Evolutionary conservation across 2,329 filamentous ascomycete species (phyloP).

Genomic region (Fusarium camptoceras): DNA sequence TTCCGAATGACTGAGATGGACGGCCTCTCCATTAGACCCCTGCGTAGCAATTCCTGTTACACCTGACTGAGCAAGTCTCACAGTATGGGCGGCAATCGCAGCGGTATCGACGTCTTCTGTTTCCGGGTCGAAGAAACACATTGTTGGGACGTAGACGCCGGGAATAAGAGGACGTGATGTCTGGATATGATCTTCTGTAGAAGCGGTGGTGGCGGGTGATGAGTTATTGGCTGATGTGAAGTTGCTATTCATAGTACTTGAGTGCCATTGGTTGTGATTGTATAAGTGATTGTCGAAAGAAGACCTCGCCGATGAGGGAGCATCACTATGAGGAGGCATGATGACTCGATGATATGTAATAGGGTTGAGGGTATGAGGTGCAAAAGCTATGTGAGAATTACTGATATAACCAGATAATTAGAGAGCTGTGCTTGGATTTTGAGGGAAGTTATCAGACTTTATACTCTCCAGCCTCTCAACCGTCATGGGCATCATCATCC

Average conservation of each 20-base stretch:
- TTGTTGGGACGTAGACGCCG: constrained; percentile 78
- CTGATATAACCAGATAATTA: background rate
- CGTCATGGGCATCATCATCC: background rate
- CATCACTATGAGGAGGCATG: constrained; percentile 43
- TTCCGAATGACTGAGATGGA: constrained; percentile 79
- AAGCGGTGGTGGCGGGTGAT: constrained; percentile 54
- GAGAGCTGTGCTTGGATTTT: background rate
- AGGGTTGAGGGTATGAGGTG: background rate
- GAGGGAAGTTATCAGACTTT: background rate
- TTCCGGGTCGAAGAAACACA: constrained; percentile 76
- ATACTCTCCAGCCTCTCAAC: background rate
- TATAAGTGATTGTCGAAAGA: constrained; percentile 39
- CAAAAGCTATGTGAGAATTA: background rate
- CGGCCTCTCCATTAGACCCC: constrained; percentile 85
- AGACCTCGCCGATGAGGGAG: constrained; percentile 36
- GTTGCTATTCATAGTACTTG: constrained; percentile 32
- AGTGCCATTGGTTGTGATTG: constrained; percentile 50
- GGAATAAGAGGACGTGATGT: constrained; percentile 55
- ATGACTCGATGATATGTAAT: background rate
- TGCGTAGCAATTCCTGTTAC: constrained; percentile 81
- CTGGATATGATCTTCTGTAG: constrained; percentile 55
- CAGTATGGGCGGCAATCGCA: constrained; percentile 70
- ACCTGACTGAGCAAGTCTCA: constrained; percentile 78
- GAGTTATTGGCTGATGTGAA: constrained; percentile 49
- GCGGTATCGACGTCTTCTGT: constrained; percentile 75